Conservation (phyloP, 23 red algal species). For the Gracilariopsis chorda region DNA sequence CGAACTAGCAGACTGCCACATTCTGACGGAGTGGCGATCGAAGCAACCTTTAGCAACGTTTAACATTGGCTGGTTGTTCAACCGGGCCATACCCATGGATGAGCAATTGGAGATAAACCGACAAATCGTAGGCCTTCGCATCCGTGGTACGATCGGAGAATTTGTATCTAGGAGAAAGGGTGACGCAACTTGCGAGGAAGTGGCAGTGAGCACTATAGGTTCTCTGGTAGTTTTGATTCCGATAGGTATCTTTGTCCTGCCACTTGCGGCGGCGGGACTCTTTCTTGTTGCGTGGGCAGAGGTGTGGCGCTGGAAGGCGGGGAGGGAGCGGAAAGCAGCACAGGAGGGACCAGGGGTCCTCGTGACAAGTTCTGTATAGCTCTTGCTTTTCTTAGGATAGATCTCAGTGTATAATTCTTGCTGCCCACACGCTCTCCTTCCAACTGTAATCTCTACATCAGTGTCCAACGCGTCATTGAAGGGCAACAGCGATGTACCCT, state of each 20-base stretch:
- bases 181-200: neutral
- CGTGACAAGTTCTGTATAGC: too few species aligned
- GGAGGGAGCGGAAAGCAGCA: neutral
- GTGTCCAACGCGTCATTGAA: too few species aligned
- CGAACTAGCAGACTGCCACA: neutral
- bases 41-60: neutral
- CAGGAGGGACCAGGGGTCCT: too few species aligned
- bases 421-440: too few species aligned
- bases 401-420: too few species aligned
- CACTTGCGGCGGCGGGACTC: neutral
- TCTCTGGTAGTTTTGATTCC: neutral
- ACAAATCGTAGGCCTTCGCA: slow-evolving; percentile 32
- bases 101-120: neutral
- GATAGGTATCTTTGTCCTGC: neutral
- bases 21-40: slow-evolving; percentile 14
- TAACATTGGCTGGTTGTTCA: slow-evolving; percentile 47
- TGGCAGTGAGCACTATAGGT: neutral
- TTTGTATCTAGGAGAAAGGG: neutral
- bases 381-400: too few species aligned
- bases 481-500: too few species aligned
- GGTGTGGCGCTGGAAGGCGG: neutral
- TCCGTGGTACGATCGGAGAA: neutral
- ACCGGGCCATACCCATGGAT: neutral
- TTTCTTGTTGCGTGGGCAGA: neutral
- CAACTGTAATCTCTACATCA: too few species aligned